Evolutionary conservation across 495 filamentous ascomycete species (phyloP), one percentile per base, ranked within the genome.

Genomic region (Cercophora samala): DNA sequence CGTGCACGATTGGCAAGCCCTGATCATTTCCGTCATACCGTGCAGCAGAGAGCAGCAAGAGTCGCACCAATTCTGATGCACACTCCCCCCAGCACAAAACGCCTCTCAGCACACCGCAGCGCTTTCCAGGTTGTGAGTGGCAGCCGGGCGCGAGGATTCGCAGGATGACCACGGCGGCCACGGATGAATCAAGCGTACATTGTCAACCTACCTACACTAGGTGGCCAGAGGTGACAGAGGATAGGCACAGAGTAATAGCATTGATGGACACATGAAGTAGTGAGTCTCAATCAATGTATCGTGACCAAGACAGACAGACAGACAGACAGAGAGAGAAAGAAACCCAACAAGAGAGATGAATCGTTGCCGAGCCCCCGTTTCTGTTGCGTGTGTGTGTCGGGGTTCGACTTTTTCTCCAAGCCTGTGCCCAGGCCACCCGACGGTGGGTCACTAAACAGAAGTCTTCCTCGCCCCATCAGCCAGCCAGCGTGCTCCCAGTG

Each of bases 1-100:
- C 55, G 65, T 64, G 64, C 62, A 64, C 62, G 51, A 66, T 64
- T 46, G 61, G 65, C 53, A 21, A 64, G 62, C 66, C 72, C 71
- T 71, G 64, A 69, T 73, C 72, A 70, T 74, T 73, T 70, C 74
- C 72, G 74, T 74, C 74, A 73, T 73, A 32, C 56, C 53, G 26
- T 46, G 37, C 37, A 46, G 37, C 37, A 46, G 37, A 46, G 5
- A 46, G 13, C 37, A 46, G 26, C 26, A 29, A 29, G 26, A 63
- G 73, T 68, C 65, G 58, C 63, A 68, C 71, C 63, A 66, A 70
- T 66, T 62, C 61, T 64, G 67, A 65, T 56, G 59, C 67, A 66
- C 29, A 21, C 24, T 21, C 55, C 24, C 54, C 63, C 29, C 26
- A 56, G 22, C 53, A 19, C 15, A 56, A 9, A 21, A 62, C 60